Base-by-base conservation (phyloP, 192 early-diverging fungal genomes). In the Dimargaris xerosporica region DNA sequence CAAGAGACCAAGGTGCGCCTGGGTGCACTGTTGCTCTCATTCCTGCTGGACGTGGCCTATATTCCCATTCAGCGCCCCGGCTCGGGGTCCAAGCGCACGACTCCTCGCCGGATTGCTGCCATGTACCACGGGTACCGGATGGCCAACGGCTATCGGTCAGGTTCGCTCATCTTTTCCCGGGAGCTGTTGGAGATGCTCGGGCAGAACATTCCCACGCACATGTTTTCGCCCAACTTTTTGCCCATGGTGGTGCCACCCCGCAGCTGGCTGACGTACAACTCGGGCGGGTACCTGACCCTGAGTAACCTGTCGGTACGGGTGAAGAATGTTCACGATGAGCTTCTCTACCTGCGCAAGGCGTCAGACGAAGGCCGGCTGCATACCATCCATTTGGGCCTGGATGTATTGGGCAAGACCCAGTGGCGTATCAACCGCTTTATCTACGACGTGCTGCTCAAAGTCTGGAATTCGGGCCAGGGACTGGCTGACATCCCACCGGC, bases 161-260 rank as follows among this genome's bases (percentile, higher is more conserved):
- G 93, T 25, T 74, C 94, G 7, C 82, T 98, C 63, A 70, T 70
- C 31, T 71, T 83, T n/a, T 78, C 88, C 65, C 76, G 69, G 54
- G 69, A 71, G 13, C 78, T 95, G 47, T 73, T 82, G 5, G 82
- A 92, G 59, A 68, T 89, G 53, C 71, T 95, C 21, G 69, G 80
- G 29, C 67, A 61, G 23, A 79, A 84, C 42, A 74, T 80, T 17
- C 65, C 87, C 21, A 70, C 75, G 13, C 76, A 75, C 23, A 73
- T 74, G 12, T 68, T 91, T 16, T 80, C 81, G 45, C 86, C 91
- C 1, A 82, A 85, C 31, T 71, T 86, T n/a, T 73, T 98, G 23
- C 94, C 94, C 26, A 98, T 98, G 94, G 66, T 98, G 26, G 85
- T 98, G 13, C 83, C 81, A 30, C 94, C 94, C 55, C 83, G 83